Base-by-base conservation (phyloP, 202 grass and related monocot species). In the Zoysia matrella region DNA sequence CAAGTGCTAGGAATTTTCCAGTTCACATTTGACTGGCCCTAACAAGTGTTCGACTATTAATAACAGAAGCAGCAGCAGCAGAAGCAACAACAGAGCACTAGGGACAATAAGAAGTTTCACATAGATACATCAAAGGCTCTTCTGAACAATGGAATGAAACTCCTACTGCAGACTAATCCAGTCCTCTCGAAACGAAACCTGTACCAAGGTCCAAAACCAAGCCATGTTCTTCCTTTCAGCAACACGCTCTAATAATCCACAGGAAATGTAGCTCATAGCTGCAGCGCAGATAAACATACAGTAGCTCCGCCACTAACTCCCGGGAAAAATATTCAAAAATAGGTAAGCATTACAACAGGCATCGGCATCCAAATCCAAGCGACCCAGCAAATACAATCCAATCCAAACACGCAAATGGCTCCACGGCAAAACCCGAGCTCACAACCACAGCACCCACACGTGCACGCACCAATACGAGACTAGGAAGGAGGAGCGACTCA, bases 401-500 rank as follows among this genome's bases (percentile, higher is more conserved):
- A 70, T 52, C 47, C 83, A 71, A 80, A 14, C 13, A 44, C 65
- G 12, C 57, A 71, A 55, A 52, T 15, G 52, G 47, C 65, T 54
- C 16, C 54, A 52, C 43, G n/a, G 60, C 65, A 8, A 76, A 72
- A 78, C 56, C 74, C 51, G 47, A 78, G 72, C 77, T 74, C 39
- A 40, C 55, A 51, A 46, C 64, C 43, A 63, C 81, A 69, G 69
- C 72, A 45, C 65, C 66, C 45, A 78, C 46, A 52, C 67, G 69
- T 45, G 15, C 50, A 74, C 11, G 50, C 75, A 78, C 43, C 85
- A 74, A 76, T 48, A 71, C n/a, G 45, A 66, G 49, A 80, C 42
- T 6, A 44, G 40, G 16, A 6, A 52, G n/a, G 3, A 18, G 48
- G 54, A 39, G 52, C 18, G 42, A 94, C 89, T 90, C 85, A 97